These are phyloP conservation scores for Castanospermum australe DNA, from an alignment of 306 rosid species.

Conservation along the genomic window DNA sequence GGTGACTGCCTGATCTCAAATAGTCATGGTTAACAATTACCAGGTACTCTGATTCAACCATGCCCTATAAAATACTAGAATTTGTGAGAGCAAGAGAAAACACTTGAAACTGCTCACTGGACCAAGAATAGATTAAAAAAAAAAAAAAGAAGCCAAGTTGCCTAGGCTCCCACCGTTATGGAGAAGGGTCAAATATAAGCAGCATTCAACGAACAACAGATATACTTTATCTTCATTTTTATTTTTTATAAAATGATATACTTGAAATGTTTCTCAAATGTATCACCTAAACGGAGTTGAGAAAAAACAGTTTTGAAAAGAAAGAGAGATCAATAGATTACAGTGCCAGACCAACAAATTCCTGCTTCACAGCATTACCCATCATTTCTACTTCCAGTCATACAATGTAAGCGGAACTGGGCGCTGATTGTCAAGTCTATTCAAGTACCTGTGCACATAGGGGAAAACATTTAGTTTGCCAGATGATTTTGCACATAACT, in stretches of 20 bases:
- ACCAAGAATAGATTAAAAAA: too few relatives aligned
- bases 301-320: too few relatives aligned
- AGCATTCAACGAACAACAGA: too few relatives aligned
- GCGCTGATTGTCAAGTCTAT: not conserved
- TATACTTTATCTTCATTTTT: too few relatives aligned
- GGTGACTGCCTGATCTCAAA: not conserved
- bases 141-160: too few relatives aligned
- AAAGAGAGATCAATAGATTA: not conserved
- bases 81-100: too few relatives aligned
- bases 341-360: not conserved
- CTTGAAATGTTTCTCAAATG: not conserved
- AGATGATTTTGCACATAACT: not conserved
- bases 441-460: conserved; percentile 8
- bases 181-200: too few relatives aligned
- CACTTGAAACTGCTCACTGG: too few relatives aligned
- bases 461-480: not conserved
- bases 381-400: not conserved
- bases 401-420: not conserved
- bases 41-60: too few relatives aligned
- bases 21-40: not conserved
- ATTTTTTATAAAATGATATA: too few relatives aligned
- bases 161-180: too few relatives aligned
- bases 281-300: not conserved
- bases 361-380: not conserved
- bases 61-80: too few relatives aligned